Evolutionary conservation across 2,329 filamentous ascomycete genomes (phyloP), one percentile per base, ranked within the genome.

Genomic region (Pseudocercospora macadamiae): DNA sequence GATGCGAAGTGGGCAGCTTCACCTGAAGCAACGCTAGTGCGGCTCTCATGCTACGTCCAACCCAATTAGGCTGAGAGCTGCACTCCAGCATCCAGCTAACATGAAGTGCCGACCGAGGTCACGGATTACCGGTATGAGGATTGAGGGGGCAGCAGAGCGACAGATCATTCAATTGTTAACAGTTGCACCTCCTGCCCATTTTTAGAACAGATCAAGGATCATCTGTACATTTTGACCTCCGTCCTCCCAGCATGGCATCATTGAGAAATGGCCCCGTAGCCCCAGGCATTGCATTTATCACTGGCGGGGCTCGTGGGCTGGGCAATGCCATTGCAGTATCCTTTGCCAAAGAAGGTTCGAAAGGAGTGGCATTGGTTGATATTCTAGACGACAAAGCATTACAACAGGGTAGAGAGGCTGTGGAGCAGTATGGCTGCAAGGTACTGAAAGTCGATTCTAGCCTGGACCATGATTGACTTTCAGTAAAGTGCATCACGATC

Each of bases 241-340:
- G n/a, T 21, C 3, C 25, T 5, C 28, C 10, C 25, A 62, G 56
- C 57, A 63, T 65, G 56, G 54, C 63, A 44, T 54, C 60, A 21
- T 36, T 62, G 30, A 65, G 66, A 19, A 56, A 23, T 49, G 64
- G 64, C 10, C 60, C 66, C 23, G 55, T 68, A 23, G 66, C 66
- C 49, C 66, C 67, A n/a, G 67, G 65, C 8, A 62, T 68, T 26
- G 67, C 67, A 14, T 69, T 69, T 62, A 66, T 69, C 42, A 69
- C 67, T 1, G 67, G 67, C 10, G 67, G 67, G 26, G 67, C 65
- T 26, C 61, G 67, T 32, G 67, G 65, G 1, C 53, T 69, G 9
- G 67, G 67, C 19, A 68, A 69, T 55, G 67, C 67, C 12, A 66
- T 69, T 36, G 67, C 66, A 23, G 61, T 65, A 7, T 66, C 67